Conservation (phyloP, 2,329 filamentous ascomycete genomes). For the Penicillium sp. region DNA sequence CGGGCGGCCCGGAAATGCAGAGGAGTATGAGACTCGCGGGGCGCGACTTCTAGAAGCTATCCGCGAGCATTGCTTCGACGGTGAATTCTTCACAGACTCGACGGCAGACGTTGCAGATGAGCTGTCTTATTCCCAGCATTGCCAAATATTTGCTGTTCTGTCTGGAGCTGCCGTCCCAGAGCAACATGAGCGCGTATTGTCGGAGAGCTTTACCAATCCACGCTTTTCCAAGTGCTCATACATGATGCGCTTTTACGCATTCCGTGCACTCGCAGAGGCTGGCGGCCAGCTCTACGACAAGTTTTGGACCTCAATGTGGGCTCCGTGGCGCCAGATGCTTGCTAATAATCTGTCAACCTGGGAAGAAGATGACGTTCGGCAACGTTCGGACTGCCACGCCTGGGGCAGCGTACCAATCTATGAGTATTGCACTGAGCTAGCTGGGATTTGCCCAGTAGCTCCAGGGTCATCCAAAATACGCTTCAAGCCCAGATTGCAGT, state of each 20-base stretch:
- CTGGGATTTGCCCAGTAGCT: constrained; percentile 20
- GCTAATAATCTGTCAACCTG: constrained; percentile 44
- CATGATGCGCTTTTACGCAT: constrained; percentile 46
- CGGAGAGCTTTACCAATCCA: constrained; percentile 27
- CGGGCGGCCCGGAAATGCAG: constrained; percentile 34
- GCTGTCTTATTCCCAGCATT: constrained; percentile 30
- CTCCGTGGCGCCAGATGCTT: constrained; percentile 44
- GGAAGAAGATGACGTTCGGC: constrained; percentile 47
- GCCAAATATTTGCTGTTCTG: constrained; percentile 35
- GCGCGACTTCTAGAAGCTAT: constrained; percentile 23
- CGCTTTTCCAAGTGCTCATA: constrained; percentile 39
- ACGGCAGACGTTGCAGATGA: constrained; percentile 30
- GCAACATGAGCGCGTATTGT: constrained; percentile 28
- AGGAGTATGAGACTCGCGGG: constrained; percentile 30
- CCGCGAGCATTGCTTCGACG: constrained; percentile 32
- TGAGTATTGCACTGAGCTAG: constrained; percentile 44
- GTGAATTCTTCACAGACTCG: constrained; percentile 35
- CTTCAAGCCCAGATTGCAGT: constrained; percentile 23
- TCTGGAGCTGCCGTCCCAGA: constrained; percentile 20
- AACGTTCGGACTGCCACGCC: constrained; percentile 49
- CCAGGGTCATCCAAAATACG: constrained; percentile 18
- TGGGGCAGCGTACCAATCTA: constrained; percentile 49
- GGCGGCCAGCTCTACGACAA: constrained; percentile 37
- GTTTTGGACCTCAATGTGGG: constrained; percentile 34
- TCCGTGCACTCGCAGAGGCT: constrained; percentile 40